Conservation (phyloP, 2,329 filamentous ascomycete genomes). For the Cytospora mali region DNA sequence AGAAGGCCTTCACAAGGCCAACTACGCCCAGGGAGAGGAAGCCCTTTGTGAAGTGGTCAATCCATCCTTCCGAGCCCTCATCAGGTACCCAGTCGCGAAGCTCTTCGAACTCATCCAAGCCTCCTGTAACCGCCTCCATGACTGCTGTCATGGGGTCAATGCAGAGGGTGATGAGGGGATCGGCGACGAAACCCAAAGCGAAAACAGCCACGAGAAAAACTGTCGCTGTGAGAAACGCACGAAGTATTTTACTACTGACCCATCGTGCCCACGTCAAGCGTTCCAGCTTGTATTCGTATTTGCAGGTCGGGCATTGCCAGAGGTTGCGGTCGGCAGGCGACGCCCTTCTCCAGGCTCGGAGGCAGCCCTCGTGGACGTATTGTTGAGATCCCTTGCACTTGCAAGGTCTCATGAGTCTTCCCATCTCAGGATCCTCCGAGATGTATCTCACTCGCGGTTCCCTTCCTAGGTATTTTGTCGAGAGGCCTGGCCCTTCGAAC, state of each 20-base stretch:
- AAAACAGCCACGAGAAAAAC: slow-evolving; percentile 78
- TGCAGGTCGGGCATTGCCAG: slow-evolving; percentile 86
- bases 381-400: slow-evolving; percentile 90
- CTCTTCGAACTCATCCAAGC: slow-evolving; percentile 44
- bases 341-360: slow-evolving; percentile 79
- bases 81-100: slow-evolving; percentile 44
- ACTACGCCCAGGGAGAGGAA: slow-evolving; percentile 86
- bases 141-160: slow-evolving; percentile 73
- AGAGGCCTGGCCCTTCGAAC: slow-evolving; percentile 43
- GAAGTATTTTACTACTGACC: slow-evolving; percentile 66
- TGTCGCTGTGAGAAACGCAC: slow-evolving; percentile 69
- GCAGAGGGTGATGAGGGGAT: slow-evolving; percentile 89
- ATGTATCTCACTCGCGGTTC: slow-evolving; percentile 56
- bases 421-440: slow-evolving; percentile 72
- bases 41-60: slow-evolving; percentile 84
- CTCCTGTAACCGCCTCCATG: slow-evolving; percentile 51
- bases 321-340: slow-evolving; percentile 72
- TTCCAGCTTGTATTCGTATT: slow-evolving; percentile 78
- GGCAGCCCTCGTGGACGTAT: slow-evolving; percentile 91
- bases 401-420: slow-evolving; percentile 85
- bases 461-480: slow-evolving; percentile 39
- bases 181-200: slow-evolving; percentile 84
- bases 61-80: slow-evolving; percentile 65
- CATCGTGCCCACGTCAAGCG: slow-evolving; percentile 75
- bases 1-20: slow-evolving; percentile 79